Evolutionary conservation across 116 monocot species (phyloP), one percentile per base, ranked within the genome.

Genomic region (Cymodocea nodosa): DNA sequence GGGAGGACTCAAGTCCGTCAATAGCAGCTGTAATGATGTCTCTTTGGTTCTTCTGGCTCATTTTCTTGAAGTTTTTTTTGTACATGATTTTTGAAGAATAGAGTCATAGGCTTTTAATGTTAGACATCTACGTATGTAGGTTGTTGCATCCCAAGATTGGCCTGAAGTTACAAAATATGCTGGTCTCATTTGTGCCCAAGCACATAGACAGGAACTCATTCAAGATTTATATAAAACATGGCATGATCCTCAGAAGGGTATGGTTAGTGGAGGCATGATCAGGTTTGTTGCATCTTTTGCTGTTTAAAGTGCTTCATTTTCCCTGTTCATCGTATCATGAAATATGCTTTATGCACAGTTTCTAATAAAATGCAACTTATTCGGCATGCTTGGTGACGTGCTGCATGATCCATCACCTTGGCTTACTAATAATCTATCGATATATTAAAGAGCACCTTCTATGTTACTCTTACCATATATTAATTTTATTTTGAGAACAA

Each of bases 121-220:
- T 40, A 30, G 2, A 30, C 53, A 13, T 34, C 6, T 56, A 12
- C 16, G 18, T 1, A 66, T 62, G 13, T 59, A 90, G 90, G 90
- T 90, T 68, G 86, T 90, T 50, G 90, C 90, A 53, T 90, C 90
- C 20, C 83, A 83, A 76, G 89, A 89, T 70, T 89, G 89, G 89
- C 89, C 89, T 51, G 85, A 89, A 70, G 78, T 89, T 60, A 83
- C 86, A 53, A 90, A 83, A 71, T 86, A 86, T 66, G 84, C 79
- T 63, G 86, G 90, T 34, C 67, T 83, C 11, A 81, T 90, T 50
- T 83, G 82, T 65, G 81, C 90, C 25, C 90, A 90, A 77, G 78
- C 86, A 35, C 86, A 83, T 73, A 67, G 83, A 15, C 79, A 90
- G 23, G 86, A 90, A 70, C 85, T 90, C 35, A 83, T 90, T 72